A percentile compares a stretch with the other conserved stretches of the same genome.
Conservation (phyloP, 352 stramenopile species). For the Phytophthora meadii region DNA sequence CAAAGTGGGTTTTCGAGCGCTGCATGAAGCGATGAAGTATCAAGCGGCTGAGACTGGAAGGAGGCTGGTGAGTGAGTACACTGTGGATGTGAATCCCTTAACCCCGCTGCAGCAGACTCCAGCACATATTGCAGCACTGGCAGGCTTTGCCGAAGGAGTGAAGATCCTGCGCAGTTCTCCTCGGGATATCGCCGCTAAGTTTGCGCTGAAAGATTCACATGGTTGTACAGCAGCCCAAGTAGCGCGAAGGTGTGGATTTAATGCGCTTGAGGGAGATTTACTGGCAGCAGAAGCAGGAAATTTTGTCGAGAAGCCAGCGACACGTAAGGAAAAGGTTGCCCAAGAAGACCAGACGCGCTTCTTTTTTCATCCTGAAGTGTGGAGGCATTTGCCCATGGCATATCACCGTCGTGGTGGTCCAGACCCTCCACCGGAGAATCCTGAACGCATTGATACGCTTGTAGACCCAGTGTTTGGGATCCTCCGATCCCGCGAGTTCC, state of each 20-base stretch:
- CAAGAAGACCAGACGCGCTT: constrained; percentile 57
- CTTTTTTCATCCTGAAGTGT: constrained; percentile 78
- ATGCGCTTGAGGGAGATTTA: constrained; percentile 39
- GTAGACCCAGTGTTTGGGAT: constrained; percentile 78
- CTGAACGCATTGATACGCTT: constrained; percentile 89
- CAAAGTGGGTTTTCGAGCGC: constrained; percentile 61
- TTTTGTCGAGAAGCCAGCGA: neutral
- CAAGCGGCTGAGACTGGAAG: constrained; percentile 32
- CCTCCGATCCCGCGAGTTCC: constrained; percentile 76
- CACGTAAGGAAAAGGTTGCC: constrained; percentile 1
- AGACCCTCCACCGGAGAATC: constrained; percentile 91
- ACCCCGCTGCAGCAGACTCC: constrained; percentile 70
- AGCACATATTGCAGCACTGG: constrained; percentile 67
- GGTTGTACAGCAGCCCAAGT: constrained; percentile 61
- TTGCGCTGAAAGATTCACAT: constrained; percentile 49
- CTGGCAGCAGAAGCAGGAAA: constrained; percentile 19
- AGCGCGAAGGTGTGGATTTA: constrained; percentile 51
- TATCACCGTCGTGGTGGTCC: constrained; percentile 63
- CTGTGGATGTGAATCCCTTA: constrained; percentile 53
- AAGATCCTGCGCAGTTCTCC: constrained; percentile 51
- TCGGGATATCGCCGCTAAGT: constrained; percentile 25
- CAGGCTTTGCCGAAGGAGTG: constrained; percentile 54
- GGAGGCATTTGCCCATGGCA: constrained; percentile 80
- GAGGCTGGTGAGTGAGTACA: constrained; percentile 45
- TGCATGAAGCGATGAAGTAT: constrained; percentile 83